These are phyloP conservation scores for Trichosporon coremiiforme DNA, from an alignment of 1,284 basidiomycete species.

Conservation along the genomic window DNA sequence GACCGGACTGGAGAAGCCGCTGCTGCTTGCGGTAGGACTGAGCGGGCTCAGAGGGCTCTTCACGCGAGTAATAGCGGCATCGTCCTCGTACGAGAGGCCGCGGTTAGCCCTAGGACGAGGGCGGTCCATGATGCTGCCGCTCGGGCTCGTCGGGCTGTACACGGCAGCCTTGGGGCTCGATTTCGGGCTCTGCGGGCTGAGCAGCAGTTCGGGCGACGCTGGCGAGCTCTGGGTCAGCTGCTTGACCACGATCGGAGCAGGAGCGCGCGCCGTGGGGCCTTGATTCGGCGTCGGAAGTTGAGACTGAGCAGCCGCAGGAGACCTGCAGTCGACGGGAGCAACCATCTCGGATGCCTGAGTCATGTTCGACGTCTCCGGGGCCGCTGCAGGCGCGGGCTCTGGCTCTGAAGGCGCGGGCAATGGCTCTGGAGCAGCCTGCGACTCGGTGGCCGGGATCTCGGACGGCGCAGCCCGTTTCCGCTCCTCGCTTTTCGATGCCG, in stretches of 20 bases:
- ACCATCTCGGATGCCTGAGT: background rate
- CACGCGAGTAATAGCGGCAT: background rate
- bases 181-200: background rate
- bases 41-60: background rate
- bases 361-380: background rate
- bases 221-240: background rate
- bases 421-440: background rate
- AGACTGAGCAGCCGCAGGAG: background rate
- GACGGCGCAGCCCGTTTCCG: background rate
- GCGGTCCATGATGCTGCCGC: constrained; percentile 8
- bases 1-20: background rate
- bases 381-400: background rate
- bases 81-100: background rate
- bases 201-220: background rate
- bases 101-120: background rate
- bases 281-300: background rate
- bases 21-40: background rate
- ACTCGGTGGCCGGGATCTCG: background rate
- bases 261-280: background rate
- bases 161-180: background rate
- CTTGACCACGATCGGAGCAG: background rate
- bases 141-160: constrained; percentile 8
- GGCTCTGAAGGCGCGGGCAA: background rate
- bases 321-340: background rate
- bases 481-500: background rate